Evolutionary conservation across 2,329 filamentous ascomycete genomes (phyloP), one percentile per base, ranked within the genome.

Genomic region (Apiospora hydei): DNA sequence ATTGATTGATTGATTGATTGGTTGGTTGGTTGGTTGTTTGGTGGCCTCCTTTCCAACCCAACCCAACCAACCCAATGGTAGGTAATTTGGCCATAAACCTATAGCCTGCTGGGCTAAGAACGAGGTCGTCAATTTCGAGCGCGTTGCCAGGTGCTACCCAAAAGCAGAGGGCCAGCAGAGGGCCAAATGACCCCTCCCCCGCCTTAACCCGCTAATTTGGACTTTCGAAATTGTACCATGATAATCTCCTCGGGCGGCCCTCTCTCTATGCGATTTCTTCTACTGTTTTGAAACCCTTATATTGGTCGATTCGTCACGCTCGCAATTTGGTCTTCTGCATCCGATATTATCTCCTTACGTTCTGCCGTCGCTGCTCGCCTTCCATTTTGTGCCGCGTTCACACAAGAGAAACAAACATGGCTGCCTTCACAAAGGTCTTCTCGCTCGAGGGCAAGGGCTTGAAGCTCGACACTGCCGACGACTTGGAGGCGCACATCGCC

Each of bases 361-460:
- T 64, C 57, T 64, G 57, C 57, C 41, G 13, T 64, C 21, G 57
- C 57, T 64, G 21, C 5, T n/a, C 57, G 57, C 57, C 57, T n/a
- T 41, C 34, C 10, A 4, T 30, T 41, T 41, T 38, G 57, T 64
- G 57, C 57, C 16, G 57, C 57, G 34, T 41, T n/a, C 61, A 46
- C 67, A 46, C 44, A 41, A 30, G 26, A 69, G 24, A 47, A 49
- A 80, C 81, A 75, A 91, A 88, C 88, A 84, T 87, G 44, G 69
- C 74, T 78, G 80, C 84, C 78, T 82, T 84, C 41, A 80, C 83
- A 71, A 95, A 93, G 82, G 82, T 94, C 80, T 98, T 98, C 85
- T 95, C 95, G 77, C 91, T 98, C 77, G 94, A 97, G 84, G 95
- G 94, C 83, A 96, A 93, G 86, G 93, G 93, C 79, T 89, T 98